A percentile compares a stretch with the other conserved stretches of the same genome.
These are phyloP conservation scores for Danielia oregonensis DNA, from an alignment of 805 yeast species.

Conservation along the genomic window DNA sequence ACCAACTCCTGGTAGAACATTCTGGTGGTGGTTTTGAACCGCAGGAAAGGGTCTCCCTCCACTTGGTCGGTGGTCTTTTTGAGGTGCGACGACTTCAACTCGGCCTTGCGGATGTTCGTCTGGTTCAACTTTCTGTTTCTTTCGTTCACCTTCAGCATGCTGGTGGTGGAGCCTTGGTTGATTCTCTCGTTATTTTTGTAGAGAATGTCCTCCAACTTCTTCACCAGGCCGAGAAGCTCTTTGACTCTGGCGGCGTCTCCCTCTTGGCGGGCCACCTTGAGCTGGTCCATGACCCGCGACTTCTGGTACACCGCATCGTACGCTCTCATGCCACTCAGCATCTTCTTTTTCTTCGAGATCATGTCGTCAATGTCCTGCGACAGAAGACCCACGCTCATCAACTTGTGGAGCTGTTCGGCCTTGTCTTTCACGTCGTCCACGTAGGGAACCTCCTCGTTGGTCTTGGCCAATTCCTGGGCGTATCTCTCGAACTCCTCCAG, in stretches of 20 bases:
- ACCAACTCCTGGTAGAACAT: constrained; percentile 66
- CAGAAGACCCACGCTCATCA: constrained; percentile 65
- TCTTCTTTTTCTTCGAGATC: constrained; percentile 66
- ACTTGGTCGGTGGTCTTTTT: constrained; percentile 43
- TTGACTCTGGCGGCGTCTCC: constrained; percentile 33
- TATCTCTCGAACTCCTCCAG: constrained; percentile 73
- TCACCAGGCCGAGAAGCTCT: constrained; percentile 33
- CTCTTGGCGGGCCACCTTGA: constrained; percentile 69
- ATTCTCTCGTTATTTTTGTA: constrained; percentile 28
- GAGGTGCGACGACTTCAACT: constrained; percentile 55
- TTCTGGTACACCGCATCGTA: constrained; percentile 72
- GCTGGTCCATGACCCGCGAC: constrained; percentile 65
- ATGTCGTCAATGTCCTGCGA: constrained; percentile 73
- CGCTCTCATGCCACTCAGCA: constrained; percentile 44
- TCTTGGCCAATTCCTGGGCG: constrained; percentile 54
- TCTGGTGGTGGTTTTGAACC: constrained; percentile 84
- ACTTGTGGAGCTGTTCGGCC: constrained; percentile 53
- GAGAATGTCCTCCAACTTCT: constrained; percentile 45
- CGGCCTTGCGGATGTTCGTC: constrained; percentile 75
- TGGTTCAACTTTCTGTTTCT: constrained; percentile 82
- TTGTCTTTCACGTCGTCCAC: constrained; percentile 62
- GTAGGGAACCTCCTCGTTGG: constrained; percentile 57
- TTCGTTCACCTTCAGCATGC: constrained; percentile 69
- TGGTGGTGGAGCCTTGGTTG: constrained; percentile 38
- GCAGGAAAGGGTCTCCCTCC: constrained; percentile 77